Conservation (phyloP, 2,329 filamentous ascomycete genomes). For the Ceratocystis huliohia region DNA sequence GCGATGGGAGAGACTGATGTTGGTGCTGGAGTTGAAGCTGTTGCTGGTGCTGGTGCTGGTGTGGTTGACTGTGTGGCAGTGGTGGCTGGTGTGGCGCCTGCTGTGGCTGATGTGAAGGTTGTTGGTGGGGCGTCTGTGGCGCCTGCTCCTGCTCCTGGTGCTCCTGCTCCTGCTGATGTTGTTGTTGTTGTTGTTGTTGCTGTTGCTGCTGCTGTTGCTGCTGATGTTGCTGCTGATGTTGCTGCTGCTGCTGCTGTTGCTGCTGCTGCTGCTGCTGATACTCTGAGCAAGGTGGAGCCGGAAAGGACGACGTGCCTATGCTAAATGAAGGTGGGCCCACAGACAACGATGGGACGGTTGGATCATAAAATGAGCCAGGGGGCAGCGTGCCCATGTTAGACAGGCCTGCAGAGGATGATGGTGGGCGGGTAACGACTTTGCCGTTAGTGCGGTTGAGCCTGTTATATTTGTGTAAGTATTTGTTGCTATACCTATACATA, state of each 20-base stretch:
- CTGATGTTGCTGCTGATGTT: background rate
- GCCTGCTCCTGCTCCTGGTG: background rate
- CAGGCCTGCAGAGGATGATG: slow-evolving; percentile 5
- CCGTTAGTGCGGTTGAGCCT: slow-evolving; percentile 19
- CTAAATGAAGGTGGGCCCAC: background rate
- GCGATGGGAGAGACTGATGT: background rate
- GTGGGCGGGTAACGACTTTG: slow-evolving; percentile 16
- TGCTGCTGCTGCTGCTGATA: background rate
- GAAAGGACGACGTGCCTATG: background rate
- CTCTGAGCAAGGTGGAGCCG: background rate
- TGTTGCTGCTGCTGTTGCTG: background rate
- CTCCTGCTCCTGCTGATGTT: background rate
- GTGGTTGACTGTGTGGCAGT: background rate
- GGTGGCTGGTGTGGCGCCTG: background rate
- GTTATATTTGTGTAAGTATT: background rate
- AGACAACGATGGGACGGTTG: background rate
- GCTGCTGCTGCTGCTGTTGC: background rate
- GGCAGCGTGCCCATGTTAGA: slow-evolving; percentile 3
- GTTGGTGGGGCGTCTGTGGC: background rate
- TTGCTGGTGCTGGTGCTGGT: background rate
- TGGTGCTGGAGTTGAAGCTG: background rate
- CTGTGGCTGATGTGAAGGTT: background rate
- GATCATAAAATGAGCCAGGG: background rate
- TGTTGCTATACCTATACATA: background rate
- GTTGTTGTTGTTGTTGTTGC: background rate